Evolutionary conservation across 108 stramenopile genomes (phyloP), one percentile per base, ranked within the genome.

Genomic region (Ochromonas danica): DNA sequence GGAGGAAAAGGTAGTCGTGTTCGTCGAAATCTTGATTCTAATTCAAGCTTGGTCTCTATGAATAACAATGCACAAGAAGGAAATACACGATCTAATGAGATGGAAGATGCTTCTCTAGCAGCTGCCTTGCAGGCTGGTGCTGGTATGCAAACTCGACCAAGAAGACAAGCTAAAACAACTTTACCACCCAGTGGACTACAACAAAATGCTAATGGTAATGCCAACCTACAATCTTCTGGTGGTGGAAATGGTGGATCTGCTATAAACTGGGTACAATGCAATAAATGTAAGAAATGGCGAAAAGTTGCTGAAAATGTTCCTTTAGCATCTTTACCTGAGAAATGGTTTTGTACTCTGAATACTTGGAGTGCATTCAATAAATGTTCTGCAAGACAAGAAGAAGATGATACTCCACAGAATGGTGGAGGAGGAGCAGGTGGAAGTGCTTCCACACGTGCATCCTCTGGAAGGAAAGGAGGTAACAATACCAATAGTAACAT

Each of bases 191-290:
- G 10, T 22, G 51, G 22, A 17, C 51, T 10, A 57, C 51, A 57
- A 10, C 10, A 57, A 57, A 57, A 22, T 22, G 51, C 10, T 22
- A 22, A 57, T 57, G 17, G 51, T 57, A 10, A 22, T 10, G 51
- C 17, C 17, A 17, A 57, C 17, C 17, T 22, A 22, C 51, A 10
- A 22, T n/a, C 51, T 57, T 10, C 51, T 10, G 51, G 51, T 57
- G 17, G 51, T 57, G 51, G 51, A 10, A 22, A 10, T 10, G 51
- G 51, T 57, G 17, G 51, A 57, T 57, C 51, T 10, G 51, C 51
- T 22, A 31, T 70, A 31, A 22, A 38, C 40, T 85, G 84, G 84
- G 83, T 83, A 27, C 83, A 85, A 57, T 86, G 85, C 81, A 81
- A 81, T 39, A 40, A 70, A 27, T 86, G 85, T 36, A 71, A 80